These are phyloP conservation scores for Lactarius indigo DNA, from an alignment of 768 basidiomycete species.

Conservation along the genomic window DNA sequence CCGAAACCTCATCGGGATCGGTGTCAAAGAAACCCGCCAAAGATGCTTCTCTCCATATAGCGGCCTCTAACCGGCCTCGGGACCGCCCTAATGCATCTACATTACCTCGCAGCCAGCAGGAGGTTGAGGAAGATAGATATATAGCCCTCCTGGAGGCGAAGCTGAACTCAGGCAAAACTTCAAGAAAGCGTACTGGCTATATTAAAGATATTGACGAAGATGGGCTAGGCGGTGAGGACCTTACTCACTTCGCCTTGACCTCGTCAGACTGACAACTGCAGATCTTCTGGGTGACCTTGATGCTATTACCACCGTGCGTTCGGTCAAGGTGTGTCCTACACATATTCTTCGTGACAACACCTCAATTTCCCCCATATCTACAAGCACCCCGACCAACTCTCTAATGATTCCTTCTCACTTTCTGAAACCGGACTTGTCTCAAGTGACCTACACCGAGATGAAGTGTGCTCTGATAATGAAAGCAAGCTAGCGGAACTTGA, in stretches of 20 bases:
- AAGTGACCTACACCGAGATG: constrained; percentile 29
- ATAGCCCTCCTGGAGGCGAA: constrained; percentile 81
- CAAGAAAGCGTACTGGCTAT: constrained; percentile 40
- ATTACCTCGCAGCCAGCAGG: constrained; percentile 36
- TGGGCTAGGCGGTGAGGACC: constrained; percentile 71
- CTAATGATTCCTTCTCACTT: constrained; percentile 22
- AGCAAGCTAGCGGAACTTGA: constrained; percentile 30
- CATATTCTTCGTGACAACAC: background rate
- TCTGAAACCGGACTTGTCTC: constrained; percentile 29
- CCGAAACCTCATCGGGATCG: constrained; percentile 6
- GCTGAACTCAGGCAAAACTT: constrained; percentile 51
- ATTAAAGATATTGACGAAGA: constrained; percentile 56
- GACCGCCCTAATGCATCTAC: constrained; percentile 18
- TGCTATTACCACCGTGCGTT: constrained; percentile 3
- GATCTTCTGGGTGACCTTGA: constrained; percentile 32
- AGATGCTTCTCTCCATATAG: constrained; percentile 25
- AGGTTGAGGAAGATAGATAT: constrained; percentile 77
- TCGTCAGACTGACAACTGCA: constrained; percentile 9
- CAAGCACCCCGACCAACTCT: background rate
- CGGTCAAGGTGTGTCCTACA: constrained; percentile 1
- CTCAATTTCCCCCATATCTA: background rate
- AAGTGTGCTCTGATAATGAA: constrained; percentile 27
- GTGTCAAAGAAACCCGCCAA: constrained; percentile 10
- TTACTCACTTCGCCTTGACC: background rate
- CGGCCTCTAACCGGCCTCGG: constrained; percentile 37